phyloP scores from a whole-genome alignment of 306 rosid genomes.

The Pyrus pyrifolia region DNA sequence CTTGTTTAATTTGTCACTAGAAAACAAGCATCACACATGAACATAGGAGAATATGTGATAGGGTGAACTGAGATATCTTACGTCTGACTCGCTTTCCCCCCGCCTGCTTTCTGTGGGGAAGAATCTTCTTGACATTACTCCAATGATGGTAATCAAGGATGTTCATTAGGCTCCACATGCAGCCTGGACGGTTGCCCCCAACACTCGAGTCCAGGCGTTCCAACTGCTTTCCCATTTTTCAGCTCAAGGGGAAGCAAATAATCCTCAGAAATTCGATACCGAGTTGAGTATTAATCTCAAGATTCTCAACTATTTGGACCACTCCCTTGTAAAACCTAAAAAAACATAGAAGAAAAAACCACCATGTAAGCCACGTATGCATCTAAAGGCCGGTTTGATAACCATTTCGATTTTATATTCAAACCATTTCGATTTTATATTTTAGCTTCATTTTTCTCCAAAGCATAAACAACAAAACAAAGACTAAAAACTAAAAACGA shows the following conservation, averaged over 20 bases:
- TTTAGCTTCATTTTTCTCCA: neutral
- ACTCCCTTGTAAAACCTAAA: constrained; percentile 26
- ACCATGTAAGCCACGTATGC: neutral
- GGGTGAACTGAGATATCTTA: constrained; percentile 23
- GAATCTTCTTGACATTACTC: constrained; percentile 50
- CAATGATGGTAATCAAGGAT: constrained; percentile 62
- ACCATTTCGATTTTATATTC: neutral
- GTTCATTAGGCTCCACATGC: constrained; percentile 63
- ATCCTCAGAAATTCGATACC: neutral
- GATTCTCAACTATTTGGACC: neutral
- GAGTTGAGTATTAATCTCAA: constrained; percentile 18
- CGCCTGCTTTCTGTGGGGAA: constrained; percentile 36
- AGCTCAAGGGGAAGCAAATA: neutral
- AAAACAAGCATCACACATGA: neutral
- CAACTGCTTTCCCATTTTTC: constrained; percentile 51
- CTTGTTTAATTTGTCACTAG: too few relatives aligned
- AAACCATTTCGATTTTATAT: neutral
- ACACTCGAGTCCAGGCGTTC: constrained; percentile 29
- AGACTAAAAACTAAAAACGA: neutral
- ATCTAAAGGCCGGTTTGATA: too few relatives aligned
- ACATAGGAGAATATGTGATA: neutral
- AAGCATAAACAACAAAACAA: neutral
- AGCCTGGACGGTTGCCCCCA: constrained; percentile 45
- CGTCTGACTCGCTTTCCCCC: constrained; percentile 40
- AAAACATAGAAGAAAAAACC: neutral